phyloP scores from a whole-genome alignment of 2,329 filamentous ascomycete species.

The Penicillium sp. region DNA sequence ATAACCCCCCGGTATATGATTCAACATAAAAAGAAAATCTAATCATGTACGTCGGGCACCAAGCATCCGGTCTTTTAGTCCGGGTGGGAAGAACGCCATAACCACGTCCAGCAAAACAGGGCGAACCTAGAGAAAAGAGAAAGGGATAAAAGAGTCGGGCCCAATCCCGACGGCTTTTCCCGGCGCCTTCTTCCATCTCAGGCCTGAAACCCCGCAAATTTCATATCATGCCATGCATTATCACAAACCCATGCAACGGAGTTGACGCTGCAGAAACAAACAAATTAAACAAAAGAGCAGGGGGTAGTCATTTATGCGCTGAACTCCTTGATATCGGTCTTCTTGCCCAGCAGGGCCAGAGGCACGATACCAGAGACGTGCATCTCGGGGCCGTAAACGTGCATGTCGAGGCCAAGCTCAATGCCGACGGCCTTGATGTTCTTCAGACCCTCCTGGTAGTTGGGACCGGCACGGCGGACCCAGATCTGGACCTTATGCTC shows the following conservation, averaged over 20 bases:
- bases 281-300: slow-evolving; percentile 27
- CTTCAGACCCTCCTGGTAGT: slow-evolving; percentile 99
- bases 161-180: not conserved
- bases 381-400: slow-evolving; percentile 80
- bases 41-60: slow-evolving; percentile 33
- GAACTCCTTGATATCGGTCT: slow-evolving; percentile 64
- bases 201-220: slow-evolving; percentile 26
- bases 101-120: slow-evolving; percentile 34
- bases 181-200: not conserved
- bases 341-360: slow-evolving; percentile 72
- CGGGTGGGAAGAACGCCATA: slow-evolving; percentile 32
- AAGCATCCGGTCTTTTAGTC: slow-evolving; percentile 29
- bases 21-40: slow-evolving; percentile 34
- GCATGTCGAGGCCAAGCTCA: slow-evolving; percentile 94
- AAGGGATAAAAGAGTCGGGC: not conserved
- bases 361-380: slow-evolving; percentile 95
- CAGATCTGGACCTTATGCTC: slow-evolving; percentile 99
- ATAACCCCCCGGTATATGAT: slow-evolving; percentile 24
- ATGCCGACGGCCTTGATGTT: slow-evolving; percentile 98
- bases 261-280: slow-evolving; percentile 31
- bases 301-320: slow-evolving; percentile 37
- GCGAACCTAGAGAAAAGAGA: slow-evolving; percentile 6
- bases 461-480: slow-evolving; percentile 87
- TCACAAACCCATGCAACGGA: slow-evolving; percentile 36
- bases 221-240: slow-evolving; percentile 45